phyloP scores from a whole-genome alignment of 805 yeast species.

The Yueomyces sinensis region DNA sequence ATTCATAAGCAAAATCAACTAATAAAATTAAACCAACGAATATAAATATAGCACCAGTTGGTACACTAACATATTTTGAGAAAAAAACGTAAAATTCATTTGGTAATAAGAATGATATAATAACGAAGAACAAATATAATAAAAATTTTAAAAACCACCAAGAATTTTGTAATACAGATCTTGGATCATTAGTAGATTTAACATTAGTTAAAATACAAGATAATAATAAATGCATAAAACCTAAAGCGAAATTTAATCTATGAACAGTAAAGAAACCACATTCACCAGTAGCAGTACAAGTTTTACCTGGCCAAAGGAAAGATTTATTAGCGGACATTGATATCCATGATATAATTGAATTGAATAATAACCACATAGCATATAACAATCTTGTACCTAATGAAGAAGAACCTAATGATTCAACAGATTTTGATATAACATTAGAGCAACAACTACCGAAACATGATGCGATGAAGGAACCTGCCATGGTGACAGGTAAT shows the following conservation, averaged over 20 bases:
- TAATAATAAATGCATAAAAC: conserved; percentile 58
- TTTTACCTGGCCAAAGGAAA: conserved; percentile 53
- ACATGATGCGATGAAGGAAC: conserved; percentile 57
- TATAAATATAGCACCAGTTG: conserved; percentile 73
- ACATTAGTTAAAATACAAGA: conserved; percentile 62
- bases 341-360: conserved; percentile 85
- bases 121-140: conserved; percentile 41
- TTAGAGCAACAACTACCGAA: conserved; percentile 73
- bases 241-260: conserved; percentile 78
- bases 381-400: conserved; percentile 78
- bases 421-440: conserved; percentile 41
- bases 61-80: conserved; percentile 81
- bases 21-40: conserved; percentile 80
- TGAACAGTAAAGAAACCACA: conserved; percentile 96
- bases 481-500: conserved; percentile 51
- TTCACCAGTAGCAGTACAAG: conserved; percentile 73
- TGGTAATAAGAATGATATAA: conserved; percentile 65
- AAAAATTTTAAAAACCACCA: conserved; percentile 74
- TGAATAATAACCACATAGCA: conserved; percentile 63
- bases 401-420: conserved; percentile 48
- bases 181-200: conserved; percentile 59
- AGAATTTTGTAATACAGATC: conserved; percentile 81
- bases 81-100: conserved; percentile 77
- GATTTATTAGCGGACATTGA: conserved; percentile 68
- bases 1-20: conserved; percentile 95